Percentiles rank a stretch among this genome's conserved stretches.
Conservation (phyloP, 208 protist species). For the Leishmania guyanensis region DNA sequence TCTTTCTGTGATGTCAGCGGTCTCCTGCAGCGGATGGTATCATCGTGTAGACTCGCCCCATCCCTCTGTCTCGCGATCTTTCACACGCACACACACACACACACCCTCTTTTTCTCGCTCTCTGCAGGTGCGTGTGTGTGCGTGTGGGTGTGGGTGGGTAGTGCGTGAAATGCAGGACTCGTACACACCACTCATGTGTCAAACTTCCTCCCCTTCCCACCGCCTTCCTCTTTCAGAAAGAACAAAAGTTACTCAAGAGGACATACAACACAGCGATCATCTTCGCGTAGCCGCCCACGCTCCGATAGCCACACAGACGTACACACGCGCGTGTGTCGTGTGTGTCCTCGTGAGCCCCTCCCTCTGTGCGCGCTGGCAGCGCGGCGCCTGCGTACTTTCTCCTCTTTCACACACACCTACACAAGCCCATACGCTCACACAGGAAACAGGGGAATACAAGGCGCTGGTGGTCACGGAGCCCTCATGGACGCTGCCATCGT, state of each 20-base stretch:
- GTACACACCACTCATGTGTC: too few species aligned
- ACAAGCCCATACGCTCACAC: neutral
- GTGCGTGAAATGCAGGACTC: too few species aligned
- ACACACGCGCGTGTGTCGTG: neutral
- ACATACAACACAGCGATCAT: neutral
- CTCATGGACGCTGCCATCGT: slow-evolving; percentile 16
- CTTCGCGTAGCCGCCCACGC: neutral
- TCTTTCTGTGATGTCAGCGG: neutral
- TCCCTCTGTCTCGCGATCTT: neutral
- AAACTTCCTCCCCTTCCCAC: too few species aligned
- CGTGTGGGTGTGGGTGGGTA: neutral
- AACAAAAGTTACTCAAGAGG: too few species aligned
- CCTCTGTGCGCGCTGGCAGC: neutral
- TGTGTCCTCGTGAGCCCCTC: neutral
- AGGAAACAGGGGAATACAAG: neutral
- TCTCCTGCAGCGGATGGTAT: neutral
- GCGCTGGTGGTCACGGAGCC: neutral
- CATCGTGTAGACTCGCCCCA: neutral
- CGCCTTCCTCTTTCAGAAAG: too few species aligned
- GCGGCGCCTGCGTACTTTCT: neutral
- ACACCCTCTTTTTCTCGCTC: neutral
- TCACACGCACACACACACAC: neutral
- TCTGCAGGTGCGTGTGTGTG: neutral
- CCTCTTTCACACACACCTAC: neutral
- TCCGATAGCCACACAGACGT: neutral